phyloP scores from a whole-genome alignment of 2,329 filamentous ascomycete species.

The Fusarium torulosum region DNA sequence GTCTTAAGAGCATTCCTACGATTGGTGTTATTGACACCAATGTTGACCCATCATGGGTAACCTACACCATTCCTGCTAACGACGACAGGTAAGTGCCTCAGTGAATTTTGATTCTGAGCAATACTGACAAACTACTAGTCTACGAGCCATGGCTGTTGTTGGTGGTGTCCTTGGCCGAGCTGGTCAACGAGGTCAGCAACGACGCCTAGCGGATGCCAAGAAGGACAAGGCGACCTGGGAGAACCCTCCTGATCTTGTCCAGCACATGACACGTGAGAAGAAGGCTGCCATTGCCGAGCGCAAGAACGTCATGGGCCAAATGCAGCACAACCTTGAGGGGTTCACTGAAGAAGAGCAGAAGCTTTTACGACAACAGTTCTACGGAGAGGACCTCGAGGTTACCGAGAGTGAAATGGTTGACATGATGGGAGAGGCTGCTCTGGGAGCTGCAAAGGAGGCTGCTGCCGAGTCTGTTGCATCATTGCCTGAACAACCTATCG shows the following conservation, averaged over 20 bases:
- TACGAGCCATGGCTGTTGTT: slow-evolving; percentile 84
- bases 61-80: slow-evolving; percentile 96
- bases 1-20: slow-evolving; percentile 87
- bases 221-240: slow-evolving; percentile 74
- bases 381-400: slow-evolving; percentile 47
- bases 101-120: background rate
- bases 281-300: slow-evolving; percentile 50
- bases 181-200: slow-evolving; percentile 79
- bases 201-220: slow-evolving; percentile 72
- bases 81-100: slow-evolving; percentile 80
- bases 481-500: background rate
- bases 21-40: slow-evolving; percentile 97
- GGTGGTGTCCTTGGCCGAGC: slow-evolving; percentile 87
- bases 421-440: slow-evolving; percentile 48
- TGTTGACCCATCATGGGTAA: slow-evolving; percentile 91
- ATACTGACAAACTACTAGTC: slow-evolving; percentile 63
- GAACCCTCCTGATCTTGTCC: slow-evolving; percentile 59
- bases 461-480: slow-evolving; percentile 12
- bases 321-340: slow-evolving; percentile 53
- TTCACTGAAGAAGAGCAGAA: slow-evolving; percentile 57
- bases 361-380: slow-evolving; percentile 48
- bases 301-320: slow-evolving; percentile 54
- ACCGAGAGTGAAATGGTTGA: slow-evolving; percentile 55
- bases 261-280: slow-evolving; percentile 55
- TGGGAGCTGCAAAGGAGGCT: slow-evolving; percentile 28